Evolutionary conservation across 352 stramenopile species (phyloP), one percentile per base, ranked within the genome.

Genomic region (Thraustochytrium striatum): DNA sequence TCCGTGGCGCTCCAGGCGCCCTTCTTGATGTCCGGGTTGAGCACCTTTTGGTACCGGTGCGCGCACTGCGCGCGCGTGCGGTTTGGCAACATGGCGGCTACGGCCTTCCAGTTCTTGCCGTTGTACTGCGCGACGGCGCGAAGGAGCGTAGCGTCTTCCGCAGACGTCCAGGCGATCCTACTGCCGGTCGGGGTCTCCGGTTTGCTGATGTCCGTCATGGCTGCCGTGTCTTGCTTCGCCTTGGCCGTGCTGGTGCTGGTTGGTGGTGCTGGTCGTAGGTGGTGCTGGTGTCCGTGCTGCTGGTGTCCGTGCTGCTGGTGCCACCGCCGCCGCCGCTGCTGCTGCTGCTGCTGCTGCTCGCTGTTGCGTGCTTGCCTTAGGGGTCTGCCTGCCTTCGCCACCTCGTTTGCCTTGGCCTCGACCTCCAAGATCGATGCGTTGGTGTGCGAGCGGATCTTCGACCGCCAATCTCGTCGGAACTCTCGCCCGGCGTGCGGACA

Each of bases 21-120:
- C 61, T 97, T 97, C 13, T 94, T 94, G 61, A 97, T 95, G 32
- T 87, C 86, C 3, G 93, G 92, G 80, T 97, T 91, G 57, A 98
- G 81, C 73, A 80, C 70, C 58, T 94, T 93, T 84, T 94, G 88
- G 88, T 88, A 94, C 50, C 90, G 87, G 73, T 94, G 89, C 33
- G 89, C 86, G 72, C 90, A 94, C 69, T 94, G 90, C 81, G 93
- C 92, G 25, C 88, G 91, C 47, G 89, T 94, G 19, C 90, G 86
- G 7, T 90, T 90, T 0, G 88, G 89, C 55, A 94, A 92, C 79
- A 91, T 90, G 21, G 88, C 86, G 0, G 90, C 89, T 33, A 94
- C 89, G 53, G 91, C 87, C 36, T 88, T 89, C 90, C 90, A 94
- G 81, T 94, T 94, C 85, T 93, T 94, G 65, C 65, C 65, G 30